Base-by-base conservation (phyloP, 2,329 filamentous ascomycete species). In the Arthrobotrys megalospora region DNA sequence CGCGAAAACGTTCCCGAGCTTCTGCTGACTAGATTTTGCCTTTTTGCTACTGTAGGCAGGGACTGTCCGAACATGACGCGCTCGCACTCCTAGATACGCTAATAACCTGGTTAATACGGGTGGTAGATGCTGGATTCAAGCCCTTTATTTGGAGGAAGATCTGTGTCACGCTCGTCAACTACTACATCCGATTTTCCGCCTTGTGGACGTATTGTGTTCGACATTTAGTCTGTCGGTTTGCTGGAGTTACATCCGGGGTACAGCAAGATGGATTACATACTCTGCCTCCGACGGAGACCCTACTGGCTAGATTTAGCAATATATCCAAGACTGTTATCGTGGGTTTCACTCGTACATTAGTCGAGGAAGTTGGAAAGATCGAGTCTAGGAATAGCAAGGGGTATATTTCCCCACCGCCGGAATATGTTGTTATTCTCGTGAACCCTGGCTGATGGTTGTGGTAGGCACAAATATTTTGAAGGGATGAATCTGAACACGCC, bases 81-180 rank as follows among this genome's bases (percentile, higher is more conserved):
- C 84, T 86, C 73, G 87, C 88, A 79, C 86, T 93, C 11, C 86
- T 92, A 6, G 84, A 88, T 62, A 88, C 88, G 62, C 86, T 93
- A 34, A 85, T 92, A 47, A 85, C 85, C 43, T 92, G 91, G 90
- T 87, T 92, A 48, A 85, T 91, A 24, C 84, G 85, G 34, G 88
- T 89, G 8, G 83, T 90, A 10, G 83, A 84, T 10, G 86, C 87
- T 62, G 86, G 86, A 0, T 87, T 87, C 4, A 88, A 88, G 1
- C 85, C 87, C 2, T 86, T 93, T 66, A 91, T 93, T 6, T 86
- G 89, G 19, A 89, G 90, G 80, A 96, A 96, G 84, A 86, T 95
- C 24, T 92, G 91, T 80, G 91, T 91, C n/a, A 91, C 92, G 6
- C 85, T 95, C 6, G 91, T 91, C 14, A 91, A 91, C 19, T 93